Evolutionary conservation across 2,329 filamentous ascomycete genomes (phyloP).

Genomic region (Fusarium sp.): DNA sequence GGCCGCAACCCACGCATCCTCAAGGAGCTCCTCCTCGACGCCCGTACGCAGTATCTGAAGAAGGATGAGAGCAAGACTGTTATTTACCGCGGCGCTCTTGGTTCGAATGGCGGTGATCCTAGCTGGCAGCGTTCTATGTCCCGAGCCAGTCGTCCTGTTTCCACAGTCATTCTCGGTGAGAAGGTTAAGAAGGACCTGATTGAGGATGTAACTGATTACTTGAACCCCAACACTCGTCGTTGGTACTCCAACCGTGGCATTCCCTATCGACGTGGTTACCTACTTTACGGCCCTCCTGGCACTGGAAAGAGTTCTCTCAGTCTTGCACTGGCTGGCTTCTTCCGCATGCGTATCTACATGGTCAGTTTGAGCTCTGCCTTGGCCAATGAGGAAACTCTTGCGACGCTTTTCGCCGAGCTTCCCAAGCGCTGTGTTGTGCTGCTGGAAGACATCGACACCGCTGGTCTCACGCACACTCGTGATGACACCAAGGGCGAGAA

Average conservation of each 20-base stretch:
- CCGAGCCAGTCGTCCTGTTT: conserved; percentile 69
- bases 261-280: conserved; percentile 84
- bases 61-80: conserved; percentile 71
- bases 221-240: conserved; percentile 69
- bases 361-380: conserved; percentile 72
- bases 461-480: conserved; percentile 72
- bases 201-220: conserved; percentile 70
- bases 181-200: conserved; percentile 68
- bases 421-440: conserved; percentile 78
- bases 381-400: conserved; percentile 73
- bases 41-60: conserved; percentile 64
- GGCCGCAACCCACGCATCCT: conserved; percentile 69
- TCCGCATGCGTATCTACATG: conserved; percentile 78
- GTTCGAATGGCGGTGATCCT: conserved; percentile 55
- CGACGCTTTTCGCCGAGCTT: conserved; percentile 71
- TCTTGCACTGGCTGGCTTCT: conserved; percentile 75
- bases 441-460: conserved; percentile 80
- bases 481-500: conserved; percentile 50
- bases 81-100: conserved; percentile 69
- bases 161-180: conserved; percentile 73
- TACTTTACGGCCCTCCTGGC: conserved; percentile 82
- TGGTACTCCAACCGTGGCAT: conserved; percentile 90
- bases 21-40: conserved; percentile 71
- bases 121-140: conserved; percentile 72
- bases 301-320: conserved; percentile 82